Conservation (phyloP, 805 yeast species). For the Candida pseudoglaebosa region DNA sequence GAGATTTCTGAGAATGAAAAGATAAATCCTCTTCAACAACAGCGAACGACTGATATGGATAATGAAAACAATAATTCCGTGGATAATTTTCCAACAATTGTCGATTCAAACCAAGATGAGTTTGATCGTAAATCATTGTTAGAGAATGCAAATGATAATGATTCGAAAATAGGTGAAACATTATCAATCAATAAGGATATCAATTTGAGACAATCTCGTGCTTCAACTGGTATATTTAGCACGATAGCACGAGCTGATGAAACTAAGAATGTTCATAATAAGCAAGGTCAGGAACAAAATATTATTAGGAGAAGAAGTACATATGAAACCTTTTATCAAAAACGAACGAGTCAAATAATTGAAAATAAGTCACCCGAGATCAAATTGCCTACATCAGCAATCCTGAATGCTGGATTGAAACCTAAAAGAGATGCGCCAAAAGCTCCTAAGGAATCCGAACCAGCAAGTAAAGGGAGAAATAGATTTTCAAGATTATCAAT, state of each 20-base stretch:
- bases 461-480: slow-evolving; percentile 13
- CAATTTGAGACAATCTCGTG: slow-evolving; percentile 15
- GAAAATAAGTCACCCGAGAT: not conserved
- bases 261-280: not conserved
- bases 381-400: slow-evolving; percentile 7
- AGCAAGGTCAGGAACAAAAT: not conserved
- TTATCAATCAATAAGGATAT: not conserved
- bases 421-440: slow-evolving; percentile 39
- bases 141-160: not conserved
- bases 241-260: slow-evolving; percentile 10
- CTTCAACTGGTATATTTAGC: slow-evolving; percentile 31
- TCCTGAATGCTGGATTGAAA: slow-evolving; percentile 28
- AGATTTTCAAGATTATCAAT: slow-evolving; percentile 36
- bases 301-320: not conserved
- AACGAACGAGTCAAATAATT: slow-evolving; percentile 1
- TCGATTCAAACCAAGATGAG: not conserved
- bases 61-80: slow-evolving; percentile 6
- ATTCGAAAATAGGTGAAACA: slow-evolving; percentile 1
- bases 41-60: not conserved
- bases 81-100: slow-evolving; percentile 1
- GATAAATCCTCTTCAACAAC: not conserved
- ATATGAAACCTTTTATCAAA: not conserved
- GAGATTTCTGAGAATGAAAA: not conserved
- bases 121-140: not conserved
- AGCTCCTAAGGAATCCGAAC: slow-evolving; percentile 30